phyloP scores from a whole-genome alignment of 441 rosid genomes.

The Populus hybrid region DNA sequence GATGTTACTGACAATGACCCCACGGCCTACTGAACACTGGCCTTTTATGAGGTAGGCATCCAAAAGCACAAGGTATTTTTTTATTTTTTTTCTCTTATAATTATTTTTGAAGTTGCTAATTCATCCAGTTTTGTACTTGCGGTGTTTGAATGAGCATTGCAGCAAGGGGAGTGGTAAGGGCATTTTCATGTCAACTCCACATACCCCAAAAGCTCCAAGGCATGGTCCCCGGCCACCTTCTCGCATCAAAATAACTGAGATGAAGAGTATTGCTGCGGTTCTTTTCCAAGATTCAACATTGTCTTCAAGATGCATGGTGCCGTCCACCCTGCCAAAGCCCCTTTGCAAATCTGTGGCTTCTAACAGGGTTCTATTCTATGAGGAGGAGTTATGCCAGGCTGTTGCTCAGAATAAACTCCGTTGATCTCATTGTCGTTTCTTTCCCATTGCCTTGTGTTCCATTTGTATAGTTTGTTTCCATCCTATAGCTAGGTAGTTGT shows the following conservation, averaged over 20 bases:
- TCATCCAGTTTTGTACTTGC: slow-evolving; percentile 4
- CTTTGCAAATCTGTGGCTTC: slow-evolving; percentile 82
- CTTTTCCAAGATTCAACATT: slow-evolving; percentile 84
- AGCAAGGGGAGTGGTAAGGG: slow-evolving; percentile 69
- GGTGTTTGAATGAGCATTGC: slow-evolving; percentile 20
- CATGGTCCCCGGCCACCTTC: slow-evolving; percentile 87
- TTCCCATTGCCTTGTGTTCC: slow-evolving; percentile 7
- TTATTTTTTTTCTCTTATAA: neutral
- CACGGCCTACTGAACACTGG: slow-evolving; percentile 75
- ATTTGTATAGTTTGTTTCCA: slow-evolving; percentile 45
- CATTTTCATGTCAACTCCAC: slow-evolving; percentile 47
- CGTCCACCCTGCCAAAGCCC: slow-evolving; percentile 74
- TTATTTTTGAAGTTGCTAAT: neutral
- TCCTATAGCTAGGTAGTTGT: slow-evolving; percentile 27
- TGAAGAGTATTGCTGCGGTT: slow-evolving; percentile 85
- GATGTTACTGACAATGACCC: slow-evolving; percentile 66
- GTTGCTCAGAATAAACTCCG: slow-evolving; percentile 93
- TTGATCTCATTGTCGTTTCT: slow-evolving; percentile 32
- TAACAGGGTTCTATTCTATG: slow-evolving; percentile 78
- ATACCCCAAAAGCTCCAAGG: slow-evolving; percentile 88
- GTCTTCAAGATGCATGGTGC: slow-evolving; percentile 69
- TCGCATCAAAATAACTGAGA: slow-evolving; percentile 60
- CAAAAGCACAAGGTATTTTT: slow-evolving; percentile 1
- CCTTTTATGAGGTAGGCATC: slow-evolving; percentile 59
- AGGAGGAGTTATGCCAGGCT: slow-evolving; percentile 94